phyloP scores from a whole-genome alignment of 345 rosid species.

The Brassica incana region DNA sequence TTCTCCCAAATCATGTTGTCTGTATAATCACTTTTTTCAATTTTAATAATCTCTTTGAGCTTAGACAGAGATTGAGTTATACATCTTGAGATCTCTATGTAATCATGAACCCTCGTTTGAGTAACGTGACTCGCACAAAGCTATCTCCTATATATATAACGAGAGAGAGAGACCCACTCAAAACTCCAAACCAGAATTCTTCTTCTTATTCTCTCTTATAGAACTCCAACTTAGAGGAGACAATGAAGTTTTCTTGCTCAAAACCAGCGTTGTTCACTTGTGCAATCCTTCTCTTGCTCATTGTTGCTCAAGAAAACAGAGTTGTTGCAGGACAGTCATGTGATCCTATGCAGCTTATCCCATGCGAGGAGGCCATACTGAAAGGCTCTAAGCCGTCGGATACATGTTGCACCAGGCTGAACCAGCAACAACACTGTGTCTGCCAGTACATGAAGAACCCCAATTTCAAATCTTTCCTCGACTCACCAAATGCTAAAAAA shows the following conservation, averaged over 20 bases:
- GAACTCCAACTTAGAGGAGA: background rate
- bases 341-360: slow-evolving; percentile 59
- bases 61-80: background rate
- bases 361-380: slow-evolving; percentile 64
- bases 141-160: slow-evolving; percentile 24
- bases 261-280: slow-evolving; percentile 39
- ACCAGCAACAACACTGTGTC: slow-evolving; percentile 76
- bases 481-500: slow-evolving; percentile 77
- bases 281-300: slow-evolving; percentile 42
- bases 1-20: slow-evolving; percentile 22
- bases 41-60: background rate
- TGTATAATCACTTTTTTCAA: background rate
- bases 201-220: background rate
- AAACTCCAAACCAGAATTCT: slow-evolving; percentile 15
- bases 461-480: slow-evolving; percentile 53
- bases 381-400: slow-evolving; percentile 53
- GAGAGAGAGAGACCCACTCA: slow-evolving; percentile 9
- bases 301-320: slow-evolving; percentile 45
- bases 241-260: slow-evolving; percentile 51
- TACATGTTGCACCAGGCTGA: slow-evolving; percentile 67
- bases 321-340: slow-evolving; percentile 56
- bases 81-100: slow-evolving; percentile 26
- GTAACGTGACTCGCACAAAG: slow-evolving; percentile 8
- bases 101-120: slow-evolving; percentile 11
- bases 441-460: slow-evolving; percentile 78